Base-by-base conservation (phyloP, 345 rosid genomes). In the Melaleuca alternifolia region DNA sequence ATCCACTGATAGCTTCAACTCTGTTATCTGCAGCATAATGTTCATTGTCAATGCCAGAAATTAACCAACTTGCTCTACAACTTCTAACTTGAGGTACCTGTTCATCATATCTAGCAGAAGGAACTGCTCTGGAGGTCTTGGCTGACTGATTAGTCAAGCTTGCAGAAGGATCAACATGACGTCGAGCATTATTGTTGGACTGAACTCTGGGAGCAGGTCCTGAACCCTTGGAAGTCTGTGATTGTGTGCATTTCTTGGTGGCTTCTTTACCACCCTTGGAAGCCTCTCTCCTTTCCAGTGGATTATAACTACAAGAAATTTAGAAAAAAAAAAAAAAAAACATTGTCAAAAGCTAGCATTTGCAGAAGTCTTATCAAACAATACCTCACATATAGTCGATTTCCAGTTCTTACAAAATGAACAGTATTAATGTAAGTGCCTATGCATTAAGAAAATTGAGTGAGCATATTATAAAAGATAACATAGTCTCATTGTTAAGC, bases 241-340 rank as follows among this genome's bases (percentile, higher is more conserved):
- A 85, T 46, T 92, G 85, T 86, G 93, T 91, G 85, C 92, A 88
- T 92, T 95, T 96, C 91, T 94, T 98, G 90, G 86, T 87, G 48
- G 92, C 92, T 87, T 98, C 99, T 91, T 95, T 98, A 18, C 98
- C 99, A 89, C 99, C 99, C 87, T 92, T 98, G 91, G 92, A 89
- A 85, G 96, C 87, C 88, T 95, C 99, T 89, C 99, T 95, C 89
- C 99, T 95, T 91, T 96, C 99, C 89, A 92, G 16, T 85, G 99
- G 94, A 62, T 95, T 95, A 89, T 98, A 98, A 88, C 99, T 98
- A 86, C n/a, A 26, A 44, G 85, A 51, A 50, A 26, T 28, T 48
- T 50, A 28, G 26, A 48, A 86, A n/a, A n/a, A n/a, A n/a, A n/a
- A n/a, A n/a, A n/a, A n/a, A n/a, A n/a, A n/a, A 53, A 30, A 86